Evolutionary conservation across 768 basidiomycete genomes (phyloP).

Genomic region (Coprinopsis sp.): DNA sequence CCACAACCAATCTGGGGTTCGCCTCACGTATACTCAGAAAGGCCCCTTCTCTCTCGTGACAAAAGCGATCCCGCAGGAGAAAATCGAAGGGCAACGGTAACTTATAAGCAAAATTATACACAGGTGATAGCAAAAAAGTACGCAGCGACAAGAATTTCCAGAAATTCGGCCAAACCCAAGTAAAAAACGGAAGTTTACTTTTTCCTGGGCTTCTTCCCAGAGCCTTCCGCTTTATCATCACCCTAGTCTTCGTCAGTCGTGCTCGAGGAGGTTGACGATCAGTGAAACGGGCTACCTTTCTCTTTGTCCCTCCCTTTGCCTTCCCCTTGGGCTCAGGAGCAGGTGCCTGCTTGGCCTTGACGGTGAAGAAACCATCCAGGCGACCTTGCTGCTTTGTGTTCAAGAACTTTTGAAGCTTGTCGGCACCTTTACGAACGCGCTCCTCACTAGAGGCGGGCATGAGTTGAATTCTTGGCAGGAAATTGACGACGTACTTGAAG

Average conservation of each 20-base stretch:
- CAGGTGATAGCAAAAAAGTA: background rate
- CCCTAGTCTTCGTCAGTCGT: constrained; percentile 23
- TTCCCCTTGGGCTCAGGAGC: constrained; percentile 23
- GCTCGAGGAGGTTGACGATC: background rate
- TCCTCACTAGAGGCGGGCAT: constrained; percentile 76
- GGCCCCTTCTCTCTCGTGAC: too few relatives aligned
- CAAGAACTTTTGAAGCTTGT: constrained; percentile 84
- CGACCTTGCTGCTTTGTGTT: constrained; percentile 94
- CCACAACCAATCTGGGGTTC: too few relatives aligned
- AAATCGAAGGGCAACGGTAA: too few relatives aligned
- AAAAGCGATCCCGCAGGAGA: too few relatives aligned
- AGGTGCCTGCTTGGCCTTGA: constrained; percentile 53
- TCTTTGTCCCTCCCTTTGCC: constrained; percentile 38
- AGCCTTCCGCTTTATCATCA: constrained; percentile 35
- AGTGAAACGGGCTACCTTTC: constrained; percentile 45
- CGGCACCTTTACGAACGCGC: constrained; percentile 90
- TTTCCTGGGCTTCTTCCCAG: constrained; percentile 39
- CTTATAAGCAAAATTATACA: too few relatives aligned
- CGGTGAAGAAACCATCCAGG: constrained; percentile 91
- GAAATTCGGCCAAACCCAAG: background rate
- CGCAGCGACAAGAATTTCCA: background rate
- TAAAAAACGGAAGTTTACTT: constrained; percentile 21
- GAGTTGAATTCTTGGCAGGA: too few relatives aligned
- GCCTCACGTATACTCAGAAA: too few relatives aligned
- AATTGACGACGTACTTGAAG: constrained; percentile 69